Evolutionary conservation across 2,329 filamentous ascomycete genomes (phyloP), one percentile per base, ranked within the genome.

Genomic region (Hirsutella minnesotensis): DNA sequence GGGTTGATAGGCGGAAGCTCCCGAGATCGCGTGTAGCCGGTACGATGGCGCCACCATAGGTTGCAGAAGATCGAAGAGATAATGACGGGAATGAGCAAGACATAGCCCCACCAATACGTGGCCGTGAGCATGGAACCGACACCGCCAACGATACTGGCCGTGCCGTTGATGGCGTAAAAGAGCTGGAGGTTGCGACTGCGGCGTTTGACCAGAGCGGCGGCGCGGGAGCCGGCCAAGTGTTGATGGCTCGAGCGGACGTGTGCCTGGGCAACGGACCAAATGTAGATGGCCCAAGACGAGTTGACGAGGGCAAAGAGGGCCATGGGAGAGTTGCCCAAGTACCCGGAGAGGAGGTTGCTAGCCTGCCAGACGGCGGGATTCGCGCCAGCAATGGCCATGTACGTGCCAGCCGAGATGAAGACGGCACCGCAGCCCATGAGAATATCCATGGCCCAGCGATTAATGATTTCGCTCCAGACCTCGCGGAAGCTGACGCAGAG

Each of bases 341-440:
- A 76, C 2, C 73, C 73, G 0, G 73, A 75, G 0, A 77, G 53
- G 2, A 75, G 53, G 43, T 77, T 77, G 49, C 68, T 73, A 1
- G 67, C 65, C 0, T 56, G 4, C 43, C 56, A 77, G 0, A 75
- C 60, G 0, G 30, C 45, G 0, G 24, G 55, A 39, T 73, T 60
- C 0, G 60, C 65, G 1, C 73, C 73, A 2, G 59, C 68, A 15
- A 76, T 74, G 9, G 73, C 73, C 64, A 77, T 63, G 44, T 68
- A 62, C 0, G 73, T 75, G 9, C 73, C 73, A 0, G 63, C 50
- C 5, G 66, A 67, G 15, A 77, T 72, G 3, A 75, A 49, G 2
- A 75, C 43, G 0, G 70, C 66, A 0, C 69, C 70, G 15, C 64
- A 54, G 0, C 72, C 73, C 58, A 76, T 64, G 0, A 72, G 48